These are phyloP conservation scores for Polyporus tsugae DNA, from an alignment of 1,284 basidiomycete species.

Conservation along the genomic window DNA sequence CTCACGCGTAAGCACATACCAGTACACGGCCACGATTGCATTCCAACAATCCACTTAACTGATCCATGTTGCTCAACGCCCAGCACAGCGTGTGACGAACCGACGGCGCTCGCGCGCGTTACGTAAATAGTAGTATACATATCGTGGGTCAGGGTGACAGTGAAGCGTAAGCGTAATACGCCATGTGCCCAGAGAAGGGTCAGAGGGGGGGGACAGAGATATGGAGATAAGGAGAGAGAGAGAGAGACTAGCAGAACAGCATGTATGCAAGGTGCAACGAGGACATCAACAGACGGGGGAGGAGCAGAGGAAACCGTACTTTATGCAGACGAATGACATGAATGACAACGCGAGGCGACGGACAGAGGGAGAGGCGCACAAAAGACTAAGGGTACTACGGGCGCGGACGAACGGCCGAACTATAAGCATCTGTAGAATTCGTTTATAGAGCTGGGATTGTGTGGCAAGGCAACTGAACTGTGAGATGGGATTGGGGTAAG, in stretches of 20 bases:
- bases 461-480: conserved; percentile 2
- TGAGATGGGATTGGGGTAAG: conserved; percentile 3
- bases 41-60: not conserved
- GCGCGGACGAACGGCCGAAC: conserved; percentile 30
- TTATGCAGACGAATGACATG: conserved; percentile 32
- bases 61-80: conserved; percentile 1
- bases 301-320: conserved; percentile 31
- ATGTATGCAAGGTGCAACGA: conserved; percentile 40
- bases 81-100: not conserved
- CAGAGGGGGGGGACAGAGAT: not conserved
- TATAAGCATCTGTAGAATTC: conserved; percentile 38
- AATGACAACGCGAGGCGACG: conserved; percentile 28
- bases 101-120: conserved; percentile 22
- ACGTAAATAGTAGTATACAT: conserved; percentile 40
- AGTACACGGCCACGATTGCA: too few species aligned
- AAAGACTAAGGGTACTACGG: conserved; percentile 33
- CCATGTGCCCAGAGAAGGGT: conserved; percentile 31
- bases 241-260: conserved; percentile 41
- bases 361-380: conserved; percentile 9
- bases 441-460: conserved; percentile 35
- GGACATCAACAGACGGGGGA: conserved; percentile 35
- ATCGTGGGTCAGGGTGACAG: conserved; percentile 29
- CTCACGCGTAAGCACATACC: too few species aligned
- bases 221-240: not conserved
- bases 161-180: conserved; percentile 26